Conservation (phyloP, 768 basidiomycete genomes). For the Mycena haematopus region DNA sequence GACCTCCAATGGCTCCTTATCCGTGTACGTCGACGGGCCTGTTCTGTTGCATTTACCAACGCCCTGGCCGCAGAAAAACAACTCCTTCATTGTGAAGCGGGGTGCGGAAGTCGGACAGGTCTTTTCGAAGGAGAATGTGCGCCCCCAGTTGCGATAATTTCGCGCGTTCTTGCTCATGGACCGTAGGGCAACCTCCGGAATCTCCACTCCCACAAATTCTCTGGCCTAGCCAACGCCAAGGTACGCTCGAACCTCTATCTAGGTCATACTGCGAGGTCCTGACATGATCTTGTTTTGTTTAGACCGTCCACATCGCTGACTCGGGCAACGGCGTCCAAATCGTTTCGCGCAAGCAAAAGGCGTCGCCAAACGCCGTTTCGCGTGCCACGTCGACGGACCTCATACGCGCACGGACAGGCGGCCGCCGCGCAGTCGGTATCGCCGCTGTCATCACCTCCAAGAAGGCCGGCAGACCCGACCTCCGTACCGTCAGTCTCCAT, state of each 20-base stretch:
- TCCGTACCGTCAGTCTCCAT: constrained; percentile 17
- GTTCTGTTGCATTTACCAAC: constrained; percentile 6
- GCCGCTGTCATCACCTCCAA: constrained; percentile 59
- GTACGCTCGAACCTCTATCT: constrained; percentile 49
- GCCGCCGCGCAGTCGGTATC: constrained; percentile 73
- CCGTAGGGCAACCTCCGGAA: constrained; percentile 83
- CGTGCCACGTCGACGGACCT: constrained; percentile 53
- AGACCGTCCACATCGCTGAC: constrained; percentile 74
- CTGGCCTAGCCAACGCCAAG: constrained; percentile 86
- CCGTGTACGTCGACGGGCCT: constrained; percentile 62
- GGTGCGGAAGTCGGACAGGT: constrained; percentile 66
- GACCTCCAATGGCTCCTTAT: constrained; percentile 95
- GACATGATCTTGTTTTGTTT: not conserved
- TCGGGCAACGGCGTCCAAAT: constrained; percentile 64
- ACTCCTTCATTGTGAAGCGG: constrained; percentile 87
- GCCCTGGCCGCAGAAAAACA: constrained; percentile 62
- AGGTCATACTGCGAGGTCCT: constrained; percentile 4
- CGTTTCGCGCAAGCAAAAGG: constrained; percentile 68
- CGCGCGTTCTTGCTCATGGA: constrained; percentile 21
- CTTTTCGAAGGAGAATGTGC: constrained; percentile 85
- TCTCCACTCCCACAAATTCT: constrained; percentile 92
- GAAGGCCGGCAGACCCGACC: constrained; percentile 68
- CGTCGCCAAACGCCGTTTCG: constrained; percentile 56
- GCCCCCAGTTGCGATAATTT: constrained; percentile 30
- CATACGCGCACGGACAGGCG: constrained; percentile 73